Percentiles rank a stretch among this genome's conserved stretches.
Conservation (phyloP, 805 yeast genomes). For the Candida caryicola region DNA sequence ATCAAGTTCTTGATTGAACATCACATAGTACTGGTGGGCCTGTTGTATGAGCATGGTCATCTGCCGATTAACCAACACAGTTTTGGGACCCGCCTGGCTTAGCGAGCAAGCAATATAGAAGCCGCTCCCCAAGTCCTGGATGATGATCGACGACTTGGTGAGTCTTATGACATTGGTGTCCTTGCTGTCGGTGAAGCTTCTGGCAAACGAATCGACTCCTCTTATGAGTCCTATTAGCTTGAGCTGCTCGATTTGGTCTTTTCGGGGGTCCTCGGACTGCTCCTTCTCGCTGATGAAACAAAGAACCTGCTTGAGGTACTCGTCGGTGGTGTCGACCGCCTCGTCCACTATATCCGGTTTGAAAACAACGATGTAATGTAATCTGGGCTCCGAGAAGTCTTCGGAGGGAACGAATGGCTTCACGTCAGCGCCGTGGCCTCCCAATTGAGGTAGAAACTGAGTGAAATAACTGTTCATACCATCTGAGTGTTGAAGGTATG, state of each 20-base stretch:
- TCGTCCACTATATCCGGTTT: conserved; percentile 27
- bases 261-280: conserved; percentile 5
- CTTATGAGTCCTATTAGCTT: conserved; percentile 34
- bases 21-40: conserved; percentile 24
- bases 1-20: conserved; percentile 26
- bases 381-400: conserved; percentile 6
- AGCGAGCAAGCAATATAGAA: conserved; percentile 29
- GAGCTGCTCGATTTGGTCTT: conserved; percentile 21
- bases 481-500: no score
- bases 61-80: conserved; percentile 24
- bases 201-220: conserved; percentile 33
- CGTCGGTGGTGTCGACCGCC: conserved; percentile 28
- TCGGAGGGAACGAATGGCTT: conserved; percentile 1
- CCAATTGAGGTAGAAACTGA: conserved; percentile 28
- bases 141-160: conserved; percentile 23
- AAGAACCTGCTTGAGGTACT: conserved; percentile 30
- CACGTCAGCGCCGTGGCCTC: conserved; percentile 12
- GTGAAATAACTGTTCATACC: conserved; percentile 29
- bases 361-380: conserved; percentile 27
- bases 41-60: conserved; percentile 18
- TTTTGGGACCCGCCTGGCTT: conserved; percentile 13
- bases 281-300: conserved; percentile 22
- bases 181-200: conserved; percentile 18
- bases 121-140: conserved; percentile 22
- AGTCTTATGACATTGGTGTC: conserved; percentile 21